Conservation (phyloP, 2,329 filamentous ascomycete species). For the Metarhizium guizhouense region DNA sequence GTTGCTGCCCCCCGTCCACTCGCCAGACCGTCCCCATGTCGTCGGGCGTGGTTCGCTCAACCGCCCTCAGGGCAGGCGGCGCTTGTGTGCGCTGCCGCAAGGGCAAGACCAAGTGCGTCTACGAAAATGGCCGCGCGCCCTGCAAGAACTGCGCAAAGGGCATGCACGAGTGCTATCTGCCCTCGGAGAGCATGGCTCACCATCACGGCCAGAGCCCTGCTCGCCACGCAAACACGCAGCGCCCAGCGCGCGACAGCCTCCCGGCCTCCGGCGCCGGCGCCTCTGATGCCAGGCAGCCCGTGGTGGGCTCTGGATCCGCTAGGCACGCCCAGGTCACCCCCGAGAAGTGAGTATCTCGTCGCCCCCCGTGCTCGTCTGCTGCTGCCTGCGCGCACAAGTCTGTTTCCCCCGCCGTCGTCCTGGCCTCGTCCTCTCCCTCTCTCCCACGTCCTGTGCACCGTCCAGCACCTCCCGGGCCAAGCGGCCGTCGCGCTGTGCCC, state of each 20-base stretch:
- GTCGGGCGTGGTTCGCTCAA: constrained; percentile 43
- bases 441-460: neutral
- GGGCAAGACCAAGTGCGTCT: constrained; percentile 56
- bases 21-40: constrained; percentile 26
- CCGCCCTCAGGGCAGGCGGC: constrained; percentile 50
- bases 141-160: constrained; percentile 57
- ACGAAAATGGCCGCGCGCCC: constrained; percentile 52
- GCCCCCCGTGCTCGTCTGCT: neutral
- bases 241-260: constrained; percentile 44
- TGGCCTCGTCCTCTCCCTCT: constrained; percentile 1
- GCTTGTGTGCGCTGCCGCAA: constrained; percentile 56
- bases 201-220: constrained; percentile 51
- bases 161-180: constrained; percentile 55
- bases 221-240: constrained; percentile 36
- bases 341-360: constrained; percentile 43
- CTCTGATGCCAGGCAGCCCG: constrained; percentile 34
- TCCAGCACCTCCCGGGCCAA: neutral
- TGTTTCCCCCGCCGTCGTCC: neutral
- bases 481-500: constrained; percentile 1
- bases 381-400: neutral
- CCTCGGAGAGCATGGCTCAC: constrained; percentile 51
- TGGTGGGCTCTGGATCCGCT: constrained; percentile 31
- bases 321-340: constrained; percentile 37
- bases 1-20: neutral
- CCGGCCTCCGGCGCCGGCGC: constrained; percentile 42